A percentile compares a stretch with the other conserved stretches of the same genome.
Conservation (phyloP, 2,329 filamentous ascomycete genomes). For the Coniochaeta pulveracea region DNA sequence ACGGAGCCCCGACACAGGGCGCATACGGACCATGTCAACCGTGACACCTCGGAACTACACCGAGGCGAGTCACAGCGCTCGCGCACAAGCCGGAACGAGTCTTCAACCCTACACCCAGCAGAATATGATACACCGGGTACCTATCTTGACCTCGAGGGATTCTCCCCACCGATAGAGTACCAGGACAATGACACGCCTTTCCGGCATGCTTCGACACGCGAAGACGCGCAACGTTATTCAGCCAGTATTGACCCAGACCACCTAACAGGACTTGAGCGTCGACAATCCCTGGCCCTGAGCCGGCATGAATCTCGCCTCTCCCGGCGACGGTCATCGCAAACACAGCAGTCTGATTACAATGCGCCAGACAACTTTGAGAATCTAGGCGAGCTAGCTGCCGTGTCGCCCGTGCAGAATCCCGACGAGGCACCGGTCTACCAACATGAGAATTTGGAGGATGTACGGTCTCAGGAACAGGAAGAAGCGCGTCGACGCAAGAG, state of each 20-base stretch:
- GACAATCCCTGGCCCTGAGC: too few species aligned
- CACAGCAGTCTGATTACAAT: conserved; percentile 18
- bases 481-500: conserved; percentile 7
- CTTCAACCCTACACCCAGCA: too few species aligned
- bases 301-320: neutral
- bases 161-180: conserved; percentile 8
- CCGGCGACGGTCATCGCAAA: conserved; percentile 6
- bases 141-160: conserved; percentile 14
- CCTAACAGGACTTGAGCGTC: too few species aligned
- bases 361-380: conserved; percentile 26
- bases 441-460: conserved; percentile 27
- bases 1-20: too few species aligned
- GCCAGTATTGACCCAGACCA: too few species aligned
- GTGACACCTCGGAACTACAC: neutral
- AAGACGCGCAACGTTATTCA: too few species aligned
- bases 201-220: too few species aligned
- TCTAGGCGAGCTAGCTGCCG: conserved; percentile 26
- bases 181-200: conserved; percentile 3
- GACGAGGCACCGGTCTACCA: conserved; percentile 22
- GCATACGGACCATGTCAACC: too few species aligned
- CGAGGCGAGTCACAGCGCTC: neutral
- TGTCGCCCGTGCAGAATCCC: conserved; percentile 31
- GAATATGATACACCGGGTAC: conserved; percentile 16
- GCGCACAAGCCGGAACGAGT: conserved; percentile 1
- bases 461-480: conserved; percentile 14